A percentile compares a stretch with the other conserved stretches of the same genome.
Conservation (phyloP, 495 filamentous ascomycete genomes). For the Hypoxylon rickii region DNA sequence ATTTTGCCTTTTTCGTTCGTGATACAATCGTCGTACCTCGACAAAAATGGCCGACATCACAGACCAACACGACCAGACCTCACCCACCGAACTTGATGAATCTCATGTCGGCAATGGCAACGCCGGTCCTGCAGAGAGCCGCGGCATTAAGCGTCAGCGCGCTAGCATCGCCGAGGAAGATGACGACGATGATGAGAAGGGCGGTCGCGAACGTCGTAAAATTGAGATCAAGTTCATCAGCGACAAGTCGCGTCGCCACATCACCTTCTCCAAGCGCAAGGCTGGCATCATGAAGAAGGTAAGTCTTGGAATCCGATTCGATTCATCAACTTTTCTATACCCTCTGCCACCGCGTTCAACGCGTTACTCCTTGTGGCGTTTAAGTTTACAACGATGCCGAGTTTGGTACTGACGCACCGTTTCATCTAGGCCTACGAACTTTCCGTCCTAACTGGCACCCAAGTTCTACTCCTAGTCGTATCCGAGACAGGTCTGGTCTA, state of each 20-base stretch:
- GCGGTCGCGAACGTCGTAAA: slow-evolving; percentile 96
- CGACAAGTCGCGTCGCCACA: slow-evolving; percentile 99
- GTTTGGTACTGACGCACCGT: slow-evolving; percentile 16
- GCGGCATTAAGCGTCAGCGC: slow-evolving; percentile 88
- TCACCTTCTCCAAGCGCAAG: slow-evolving; percentile 99
- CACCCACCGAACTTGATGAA: slow-evolving; percentile 65
- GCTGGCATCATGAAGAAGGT: slow-evolving; percentile 99
- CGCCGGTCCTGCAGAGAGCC: slow-evolving; percentile 62
- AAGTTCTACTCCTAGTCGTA: slow-evolving; percentile 95
- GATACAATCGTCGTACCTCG: slow-evolving; percentile 50
- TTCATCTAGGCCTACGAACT: slow-evolving; percentile 88
- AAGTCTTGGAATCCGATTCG: no score
- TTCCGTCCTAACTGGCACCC: slow-evolving; percentile 95
- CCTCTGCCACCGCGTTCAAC: slow-evolving; percentile 27
- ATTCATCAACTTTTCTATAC: no score
- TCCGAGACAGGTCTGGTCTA: slow-evolving; percentile 99
- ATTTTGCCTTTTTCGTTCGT: slow-evolving; percentile 54
- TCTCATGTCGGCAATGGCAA: slow-evolving; percentile 69
- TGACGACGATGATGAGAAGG: slow-evolving; percentile 98
- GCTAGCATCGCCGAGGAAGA: slow-evolving; percentile 87
- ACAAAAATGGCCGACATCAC: slow-evolving; percentile 64
- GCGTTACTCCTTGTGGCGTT: slow-evolving; percentile 26
- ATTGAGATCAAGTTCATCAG: slow-evolving; percentile 99
- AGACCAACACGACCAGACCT: slow-evolving; percentile 63
- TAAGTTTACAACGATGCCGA: slow-evolving; percentile 15